Conservation (phyloP, 1,139 yeast genomes). For the Geotrichum australiense region DNA sequence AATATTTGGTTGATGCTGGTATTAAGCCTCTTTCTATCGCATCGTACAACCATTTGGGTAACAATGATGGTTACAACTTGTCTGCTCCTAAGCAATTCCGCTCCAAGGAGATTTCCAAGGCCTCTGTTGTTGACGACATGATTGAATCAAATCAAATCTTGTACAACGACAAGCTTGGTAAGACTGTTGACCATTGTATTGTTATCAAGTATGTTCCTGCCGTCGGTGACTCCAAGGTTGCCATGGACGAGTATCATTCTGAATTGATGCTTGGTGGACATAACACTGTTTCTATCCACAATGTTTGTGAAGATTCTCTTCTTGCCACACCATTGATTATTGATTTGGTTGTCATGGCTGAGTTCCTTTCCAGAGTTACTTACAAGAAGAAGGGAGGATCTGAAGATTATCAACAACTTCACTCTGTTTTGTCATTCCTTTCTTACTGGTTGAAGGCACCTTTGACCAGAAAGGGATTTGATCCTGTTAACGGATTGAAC, state of each 20-base stretch:
- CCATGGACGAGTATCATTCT: slow-evolving; percentile 96
- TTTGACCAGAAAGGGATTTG: slow-evolving; percentile 81
- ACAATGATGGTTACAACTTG: slow-evolving; percentile 91
- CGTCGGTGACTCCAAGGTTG: slow-evolving; percentile 94
- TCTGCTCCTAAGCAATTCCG: slow-evolving; percentile 90
- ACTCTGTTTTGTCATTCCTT: slow-evolving; percentile 79
- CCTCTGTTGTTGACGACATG: slow-evolving; percentile 91
- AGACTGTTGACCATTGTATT: slow-evolving; percentile 84
- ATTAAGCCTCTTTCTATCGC: slow-evolving; percentile 92
- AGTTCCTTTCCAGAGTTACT: slow-evolving; percentile 78
- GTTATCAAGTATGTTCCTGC: slow-evolving; percentile 93
- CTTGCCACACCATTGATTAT: slow-evolving; percentile 92
- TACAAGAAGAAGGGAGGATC: slow-evolving; percentile 49
- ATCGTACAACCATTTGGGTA: slow-evolving; percentile 92
- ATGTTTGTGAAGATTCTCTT: slow-evolving; percentile 93
- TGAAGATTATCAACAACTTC: slow-evolving; percentile 56
- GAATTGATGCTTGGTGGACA: slow-evolving; percentile 98
- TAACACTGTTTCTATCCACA: slow-evolving; percentile 87
- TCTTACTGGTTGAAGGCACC: slow-evolving; percentile 98
- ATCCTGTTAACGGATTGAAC: slow-evolving; percentile 88
- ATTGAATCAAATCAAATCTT: slow-evolving; percentile 81
- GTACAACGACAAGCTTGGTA: slow-evolving; percentile 75
- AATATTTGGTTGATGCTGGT: slow-evolving; percentile 95
- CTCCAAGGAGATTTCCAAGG: slow-evolving; percentile 90
- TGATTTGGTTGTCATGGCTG: slow-evolving; percentile 84